Conservation (phyloP, 2,329 filamentous ascomycete genomes). For the Apiospora koreana region DNA sequence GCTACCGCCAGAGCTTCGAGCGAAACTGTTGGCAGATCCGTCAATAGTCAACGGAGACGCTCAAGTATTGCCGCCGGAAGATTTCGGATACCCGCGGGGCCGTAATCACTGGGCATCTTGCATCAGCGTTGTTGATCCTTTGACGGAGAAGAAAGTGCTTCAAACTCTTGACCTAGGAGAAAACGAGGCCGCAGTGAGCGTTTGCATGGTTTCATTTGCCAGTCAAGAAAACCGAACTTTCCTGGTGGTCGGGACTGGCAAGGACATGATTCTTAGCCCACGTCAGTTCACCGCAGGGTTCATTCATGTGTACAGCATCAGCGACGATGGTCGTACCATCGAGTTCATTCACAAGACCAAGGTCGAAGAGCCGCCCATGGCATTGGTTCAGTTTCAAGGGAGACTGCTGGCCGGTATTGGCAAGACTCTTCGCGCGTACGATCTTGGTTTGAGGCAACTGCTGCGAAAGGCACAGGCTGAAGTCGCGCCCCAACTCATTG, state of each 20-base stretch:
- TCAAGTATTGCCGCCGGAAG: constrained; percentile 70
- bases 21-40: constrained; percentile 73
- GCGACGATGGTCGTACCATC: constrained; percentile 81
- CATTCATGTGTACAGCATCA: constrained; percentile 89
- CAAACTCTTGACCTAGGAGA: constrained; percentile 80
- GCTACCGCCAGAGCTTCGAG: constrained; percentile 74
- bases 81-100: constrained; percentile 87
- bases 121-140: constrained; percentile 86
- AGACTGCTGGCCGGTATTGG: constrained; percentile 85
- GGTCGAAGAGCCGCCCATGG: constrained; percentile 83
- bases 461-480: constrained; percentile 88
- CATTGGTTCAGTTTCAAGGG: constrained; percentile 92
- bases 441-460: constrained; percentile 89
- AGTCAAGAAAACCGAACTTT: constrained; percentile 89
- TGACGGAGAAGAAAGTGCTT: constrained; percentile 71
- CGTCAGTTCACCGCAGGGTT: constrained; percentile 76
- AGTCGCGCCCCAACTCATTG: constrained; percentile 79
- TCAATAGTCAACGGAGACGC: constrained; percentile 71
- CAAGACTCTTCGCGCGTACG: constrained; percentile 80
- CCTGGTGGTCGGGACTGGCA: constrained; percentile 91
- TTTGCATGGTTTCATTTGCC: constrained; percentile 80
- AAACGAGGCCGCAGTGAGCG: constrained; percentile 89
- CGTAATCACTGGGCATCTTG: constrained; percentile 93
- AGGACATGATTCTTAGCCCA: constrained; percentile 81
- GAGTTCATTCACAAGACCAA: constrained; percentile 98